These are phyloP conservation scores for Musa beccarii DNA, from an alignment of 176 grass and related monocot genomes.

Conservation along the genomic window DNA sequence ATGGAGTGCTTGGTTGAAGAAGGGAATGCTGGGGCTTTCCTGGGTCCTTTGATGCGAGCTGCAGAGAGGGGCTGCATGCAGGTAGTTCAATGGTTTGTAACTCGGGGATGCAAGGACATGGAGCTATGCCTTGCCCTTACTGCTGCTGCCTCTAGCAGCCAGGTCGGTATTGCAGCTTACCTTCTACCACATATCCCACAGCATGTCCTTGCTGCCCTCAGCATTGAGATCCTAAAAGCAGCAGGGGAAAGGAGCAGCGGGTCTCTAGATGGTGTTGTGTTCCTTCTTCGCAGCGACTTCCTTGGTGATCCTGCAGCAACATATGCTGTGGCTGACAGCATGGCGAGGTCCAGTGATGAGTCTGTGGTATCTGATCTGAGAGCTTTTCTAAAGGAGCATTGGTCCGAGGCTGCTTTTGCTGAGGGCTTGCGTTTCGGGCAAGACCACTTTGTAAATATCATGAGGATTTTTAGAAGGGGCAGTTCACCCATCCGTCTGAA, in stretches of 20 bases:
- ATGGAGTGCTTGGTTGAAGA: conserved; percentile 90
- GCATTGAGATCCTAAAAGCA: conserved; percentile 84
- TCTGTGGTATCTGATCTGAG: conserved; percentile 50
- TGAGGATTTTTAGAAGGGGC: conserved; percentile 66
- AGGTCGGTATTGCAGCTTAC: conserved; percentile 51
- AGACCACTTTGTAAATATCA: conserved; percentile 64
- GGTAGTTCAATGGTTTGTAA: conserved; percentile 84
- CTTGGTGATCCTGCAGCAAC: conserved; percentile 61
- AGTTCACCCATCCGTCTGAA: conserved; percentile 43
- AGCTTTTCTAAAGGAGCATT: conserved; percentile 65
- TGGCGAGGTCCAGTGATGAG: conserved; percentile 53
- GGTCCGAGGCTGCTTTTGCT: conserved; percentile 66
- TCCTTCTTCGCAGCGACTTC: conserved; percentile 75
- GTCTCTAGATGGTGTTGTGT: conserved; percentile 69
- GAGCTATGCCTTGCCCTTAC: conserved; percentile 89
- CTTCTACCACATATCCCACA: conserved; percentile 72
- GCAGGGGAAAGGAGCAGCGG: conserved; percentile 78
- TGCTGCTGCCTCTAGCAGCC: conserved; percentile 66
- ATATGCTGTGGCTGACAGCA: conserved; percentile 78
- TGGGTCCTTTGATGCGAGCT: conserved; percentile 84
- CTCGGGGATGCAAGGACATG: conserved; percentile 80
- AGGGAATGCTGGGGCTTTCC: conserved; percentile 61
- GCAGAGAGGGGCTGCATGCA: conserved; percentile 69
- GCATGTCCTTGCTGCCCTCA: conserved; percentile 72
- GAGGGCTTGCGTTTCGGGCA: conserved; percentile 38